Conservation (phyloP, 2,329 filamentous ascomycete genomes). For the Chrysoporthe austroafricana region DNA sequence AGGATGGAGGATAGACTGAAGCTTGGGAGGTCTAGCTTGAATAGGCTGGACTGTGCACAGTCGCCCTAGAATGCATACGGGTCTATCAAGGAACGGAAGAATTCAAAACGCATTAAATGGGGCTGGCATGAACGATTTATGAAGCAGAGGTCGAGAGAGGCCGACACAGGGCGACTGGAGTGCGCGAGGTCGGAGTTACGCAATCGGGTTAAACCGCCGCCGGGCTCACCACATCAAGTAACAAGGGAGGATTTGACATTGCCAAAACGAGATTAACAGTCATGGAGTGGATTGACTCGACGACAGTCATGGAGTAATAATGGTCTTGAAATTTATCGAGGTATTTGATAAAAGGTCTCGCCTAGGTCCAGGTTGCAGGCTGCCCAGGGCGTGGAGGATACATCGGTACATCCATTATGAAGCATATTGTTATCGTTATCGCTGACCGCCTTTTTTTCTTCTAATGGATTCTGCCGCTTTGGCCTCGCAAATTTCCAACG, state of each 20-base stretch:
- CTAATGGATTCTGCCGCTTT: conserved; percentile 22
- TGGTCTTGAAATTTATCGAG: neutral
- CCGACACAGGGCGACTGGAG: neutral
- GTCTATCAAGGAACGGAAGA: neutral
- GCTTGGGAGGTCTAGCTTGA: neutral
- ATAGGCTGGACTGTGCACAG: neutral
- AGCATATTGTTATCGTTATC: conserved; percentile 20
- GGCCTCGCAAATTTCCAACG: conserved; percentile 22
- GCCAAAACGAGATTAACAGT: neutral
- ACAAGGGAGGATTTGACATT: neutral
- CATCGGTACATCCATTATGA: neutral
- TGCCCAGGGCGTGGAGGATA: neutral
- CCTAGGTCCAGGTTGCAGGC: neutral
- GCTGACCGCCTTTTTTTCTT: conserved; percentile 24
- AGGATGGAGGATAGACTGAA: neutral
- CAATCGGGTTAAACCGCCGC: conserved; percentile 15
- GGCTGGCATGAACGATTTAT: neutral
- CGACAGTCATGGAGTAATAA: neutral
- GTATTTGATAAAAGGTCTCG: neutral
- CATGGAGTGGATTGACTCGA: no score
- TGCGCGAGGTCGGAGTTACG: conserved; percentile 22
- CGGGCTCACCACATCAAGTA: neutral
- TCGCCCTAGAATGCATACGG: neutral
- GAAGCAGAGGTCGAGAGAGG: neutral
- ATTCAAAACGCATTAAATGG: neutral